Base-by-base conservation (phyloP, 495 filamentous ascomycete genomes). In the Aspergillus sparsus region DNA sequence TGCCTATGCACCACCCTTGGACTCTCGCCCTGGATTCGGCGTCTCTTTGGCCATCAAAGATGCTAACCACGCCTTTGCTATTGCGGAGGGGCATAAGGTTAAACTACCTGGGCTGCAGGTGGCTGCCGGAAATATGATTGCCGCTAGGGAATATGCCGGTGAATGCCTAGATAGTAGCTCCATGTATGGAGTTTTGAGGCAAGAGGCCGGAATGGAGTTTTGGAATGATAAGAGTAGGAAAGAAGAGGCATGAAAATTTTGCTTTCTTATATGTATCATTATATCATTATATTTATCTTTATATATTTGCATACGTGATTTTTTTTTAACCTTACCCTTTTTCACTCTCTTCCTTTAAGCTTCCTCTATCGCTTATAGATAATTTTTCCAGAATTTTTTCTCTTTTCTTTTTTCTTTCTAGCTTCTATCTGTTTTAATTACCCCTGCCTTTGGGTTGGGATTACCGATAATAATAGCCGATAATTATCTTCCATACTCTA, bases 221-320 rank as follows among this genome's bases (percentile, higher is more conserved):
- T 78, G 77, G 77, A 79, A 78, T 65, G 74, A 78, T 61, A 78
- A 77, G 62, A 76, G 73, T 59, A 59, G 75, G n/a, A 66, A 74
- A 61, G 71, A 15, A 12, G 42, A 49, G 46, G 31, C 35, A 34
- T 64, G 35, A 63, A 47, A 2, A 12, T 31, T 42, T 31, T 12
- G 18, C 12, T 44, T 42, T 3, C 44, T 11, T 11, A 41, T 21
- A 54, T 27, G 10, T 39, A 41, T 41, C 7, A 27, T 27, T 46
- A 37, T 57, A 27, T 8, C 32, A 13, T 44, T 9, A 46, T 12
- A 16, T 15, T 45, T 27, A 21, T 10, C n/a, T 35, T 35, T 16
- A n/a, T 11, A 56, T 27, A n/a, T n/a, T n/a, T n/a, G n/a, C n/a
- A n/a, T n/a, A n/a, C n/a, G n/a, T n/a, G n/a, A n/a, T n/a, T n/a